Conservation (phyloP, 2,329 filamentous ascomycete species). For the Botryosphaeria dothidea region DNA sequence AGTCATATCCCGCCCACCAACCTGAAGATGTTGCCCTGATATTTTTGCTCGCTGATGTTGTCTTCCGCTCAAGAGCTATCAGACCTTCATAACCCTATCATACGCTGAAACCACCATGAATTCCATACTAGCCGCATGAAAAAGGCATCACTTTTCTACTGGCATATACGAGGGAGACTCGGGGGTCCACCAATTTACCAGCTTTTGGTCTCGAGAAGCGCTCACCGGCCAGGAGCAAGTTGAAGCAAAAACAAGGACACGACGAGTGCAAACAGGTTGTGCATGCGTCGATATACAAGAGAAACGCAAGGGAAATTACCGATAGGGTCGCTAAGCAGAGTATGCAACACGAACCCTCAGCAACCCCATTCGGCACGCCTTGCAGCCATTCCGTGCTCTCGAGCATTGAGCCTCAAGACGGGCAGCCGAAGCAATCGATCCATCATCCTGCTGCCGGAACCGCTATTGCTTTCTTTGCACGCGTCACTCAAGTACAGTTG, state of each 20-base stretch:
- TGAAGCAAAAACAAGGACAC: background rate
- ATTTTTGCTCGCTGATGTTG: background rate
- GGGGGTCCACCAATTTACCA: background rate
- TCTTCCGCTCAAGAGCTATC: background rate
- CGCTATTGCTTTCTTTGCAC: background rate
- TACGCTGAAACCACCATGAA: background rate
- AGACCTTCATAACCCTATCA: background rate
- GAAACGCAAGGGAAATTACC: background rate
- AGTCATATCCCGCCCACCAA: background rate
- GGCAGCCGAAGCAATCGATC: background rate
- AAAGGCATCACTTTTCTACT: background rate
- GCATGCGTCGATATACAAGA: background rate
- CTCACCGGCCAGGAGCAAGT: background rate
- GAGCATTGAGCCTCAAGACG: background rate
- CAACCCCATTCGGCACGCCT: background rate
- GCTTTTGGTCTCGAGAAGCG: background rate
- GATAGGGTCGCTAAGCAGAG: background rate
- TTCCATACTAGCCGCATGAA: background rate
- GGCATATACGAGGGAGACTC: background rate
- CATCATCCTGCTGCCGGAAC: slow-evolving; percentile 9
- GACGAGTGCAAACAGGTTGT: background rate
- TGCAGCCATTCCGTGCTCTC: background rate
- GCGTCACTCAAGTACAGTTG: background rate
- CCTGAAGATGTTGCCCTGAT: background rate
- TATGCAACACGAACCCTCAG: background rate